Evolutionary conservation across 768 basidiomycete genomes (phyloP).

Genomic region (Lentinus brumalis): DNA sequence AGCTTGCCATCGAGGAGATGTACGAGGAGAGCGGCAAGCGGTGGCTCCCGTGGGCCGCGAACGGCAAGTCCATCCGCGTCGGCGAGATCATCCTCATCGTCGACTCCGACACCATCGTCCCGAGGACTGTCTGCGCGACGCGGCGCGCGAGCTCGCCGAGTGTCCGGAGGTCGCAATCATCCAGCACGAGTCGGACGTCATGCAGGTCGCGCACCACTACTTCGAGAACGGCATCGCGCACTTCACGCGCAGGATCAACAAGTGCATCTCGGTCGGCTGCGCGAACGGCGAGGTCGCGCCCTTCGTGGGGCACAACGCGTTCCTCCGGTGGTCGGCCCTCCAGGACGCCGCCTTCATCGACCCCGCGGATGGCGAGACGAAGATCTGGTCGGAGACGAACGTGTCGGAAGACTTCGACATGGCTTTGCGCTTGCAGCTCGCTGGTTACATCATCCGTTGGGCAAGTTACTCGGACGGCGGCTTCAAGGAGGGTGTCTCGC

Average conservation of each 20-base stretch:
- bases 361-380: conserved; percentile 58
- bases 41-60: conserved; percentile 77
- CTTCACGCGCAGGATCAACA: conserved; percentile 88
- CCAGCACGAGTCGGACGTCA: conserved; percentile 91
- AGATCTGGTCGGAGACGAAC: conserved; percentile 83
- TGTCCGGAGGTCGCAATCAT: conserved; percentile 86
- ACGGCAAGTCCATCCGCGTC: conserved; percentile 72
- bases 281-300: conserved; percentile 84
- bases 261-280: conserved; percentile 75
- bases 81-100: conserved; percentile 82
- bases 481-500: conserved; percentile 92
- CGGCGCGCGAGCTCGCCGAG: conserved; percentile 80
- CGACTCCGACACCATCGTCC: conserved; percentile 80
- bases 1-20: conserved; percentile 73
- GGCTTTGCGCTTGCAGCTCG: conserved; percentile 62
- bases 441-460: conserved; percentile 81
- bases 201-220: conserved; percentile 88
- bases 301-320: conserved; percentile 88
- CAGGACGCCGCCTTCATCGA: conserved; percentile 85
- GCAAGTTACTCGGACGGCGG: conserved; percentile 82
- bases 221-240: conserved; percentile 90
- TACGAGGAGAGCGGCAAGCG: conserved; percentile 56
- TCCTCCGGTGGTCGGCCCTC: conserved; percentile 87
- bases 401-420: conserved; percentile 87
- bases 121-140: conserved; percentile 89